Evolutionary conservation across 495 filamentous ascomycete species (phyloP).

Genomic region (Staphylotrichum tortipilum): DNA sequence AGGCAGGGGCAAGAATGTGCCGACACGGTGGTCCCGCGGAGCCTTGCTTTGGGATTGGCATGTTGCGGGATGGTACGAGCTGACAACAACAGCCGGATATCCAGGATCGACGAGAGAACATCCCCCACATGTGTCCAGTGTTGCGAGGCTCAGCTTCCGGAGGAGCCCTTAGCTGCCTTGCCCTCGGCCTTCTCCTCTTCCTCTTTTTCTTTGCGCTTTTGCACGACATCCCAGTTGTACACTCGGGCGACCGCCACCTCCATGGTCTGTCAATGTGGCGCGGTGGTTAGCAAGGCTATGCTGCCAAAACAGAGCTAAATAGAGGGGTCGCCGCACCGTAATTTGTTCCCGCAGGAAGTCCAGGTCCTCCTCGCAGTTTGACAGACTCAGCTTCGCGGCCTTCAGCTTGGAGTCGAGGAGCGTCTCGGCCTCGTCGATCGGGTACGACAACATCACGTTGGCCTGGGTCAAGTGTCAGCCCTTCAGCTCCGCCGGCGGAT

Average conservation of each 20-base stretch:
- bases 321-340: conserved; percentile 52
- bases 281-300: not conserved
- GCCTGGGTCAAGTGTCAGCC: conserved; percentile 52
- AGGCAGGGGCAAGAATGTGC: no score
- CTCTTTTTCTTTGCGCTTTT: conserved; percentile 83
- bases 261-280: conserved; percentile 62
- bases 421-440: conserved; percentile 72
- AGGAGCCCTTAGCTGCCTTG: conserved; percentile 20
- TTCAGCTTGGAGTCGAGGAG: conserved; percentile 70
- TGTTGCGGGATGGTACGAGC: no score
- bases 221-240: conserved; percentile 98
- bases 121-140: not conserved
- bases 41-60: no score
- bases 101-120: not conserved
- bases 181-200: conserved; percentile 47
- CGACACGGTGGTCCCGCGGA: no score
- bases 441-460: conserved; percentile 96
- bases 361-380: conserved; percentile 89
- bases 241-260: conserved; percentile 93
- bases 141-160: conserved; percentile 15
- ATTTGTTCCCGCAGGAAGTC: conserved; percentile 96
- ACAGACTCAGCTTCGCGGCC: conserved; percentile 68
- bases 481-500: no score
- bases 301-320: not conserved
- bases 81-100: not conserved